These are phyloP conservation scores for Diatrype stigma DNA, from an alignment of 2,329 filamentous ascomycete species.

Conservation along the genomic window DNA sequence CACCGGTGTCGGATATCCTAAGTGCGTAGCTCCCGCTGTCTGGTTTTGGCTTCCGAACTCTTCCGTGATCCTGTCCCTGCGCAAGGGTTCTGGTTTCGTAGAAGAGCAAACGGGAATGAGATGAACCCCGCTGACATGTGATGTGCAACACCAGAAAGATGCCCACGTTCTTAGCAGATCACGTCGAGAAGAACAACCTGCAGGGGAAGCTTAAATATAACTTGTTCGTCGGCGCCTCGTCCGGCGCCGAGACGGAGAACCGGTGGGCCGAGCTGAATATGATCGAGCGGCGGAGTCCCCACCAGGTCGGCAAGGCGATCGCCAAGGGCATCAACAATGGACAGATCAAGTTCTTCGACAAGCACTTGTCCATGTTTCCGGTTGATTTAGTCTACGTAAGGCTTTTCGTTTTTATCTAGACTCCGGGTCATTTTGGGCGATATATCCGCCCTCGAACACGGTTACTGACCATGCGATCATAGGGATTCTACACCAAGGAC, in stretches of 20 bases:
- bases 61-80: too few species aligned
- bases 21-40: slow-evolving; percentile 58
- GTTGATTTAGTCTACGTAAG: slow-evolving; percentile 75
- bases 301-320: slow-evolving; percentile 88
- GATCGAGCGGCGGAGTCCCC: slow-evolving; percentile 80
- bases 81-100: too few species aligned
- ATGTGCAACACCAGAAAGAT: too few species aligned
- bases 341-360: slow-evolving; percentile 88
- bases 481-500: slow-evolving; percentile 81
- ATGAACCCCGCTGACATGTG: too few species aligned
- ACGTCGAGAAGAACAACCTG: slow-evolving; percentile 81
- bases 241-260: slow-evolving; percentile 86
- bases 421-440: too few species aligned
- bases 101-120: too few species aligned
- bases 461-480: slow-evolving; percentile 9
- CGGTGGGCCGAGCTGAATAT: slow-evolving; percentile 86
- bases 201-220: slow-evolving; percentile 82
- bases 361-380: slow-evolving; percentile 91
- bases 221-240: slow-evolving; percentile 85
- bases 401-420: not conserved
- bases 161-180: slow-evolving; percentile 77
- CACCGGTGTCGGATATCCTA: slow-evolving; percentile 85
- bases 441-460: slow-evolving; percentile 5
- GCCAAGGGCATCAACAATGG: slow-evolving; percentile 87
- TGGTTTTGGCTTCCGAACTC: too few species aligned